Percentiles rank a stretch among this genome's conserved stretches.
These are phyloP conservation scores for Pythium volutum DNA, from an alignment of 352 stramenopile genomes.

Conservation along the genomic window DNA sequence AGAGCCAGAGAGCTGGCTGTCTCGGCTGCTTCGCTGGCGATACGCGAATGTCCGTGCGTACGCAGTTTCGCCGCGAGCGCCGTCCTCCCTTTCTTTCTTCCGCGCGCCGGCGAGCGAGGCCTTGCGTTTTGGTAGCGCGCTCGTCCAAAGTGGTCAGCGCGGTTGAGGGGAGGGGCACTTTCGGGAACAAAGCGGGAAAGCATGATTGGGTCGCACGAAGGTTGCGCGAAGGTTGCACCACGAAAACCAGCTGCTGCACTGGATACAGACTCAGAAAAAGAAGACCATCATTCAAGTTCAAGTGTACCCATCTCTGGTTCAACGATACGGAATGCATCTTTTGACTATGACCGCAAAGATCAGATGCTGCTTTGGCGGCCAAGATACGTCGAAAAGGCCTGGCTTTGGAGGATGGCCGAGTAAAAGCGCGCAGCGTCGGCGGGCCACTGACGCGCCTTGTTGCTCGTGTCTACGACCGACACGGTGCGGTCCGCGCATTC, in stretches of 20 bases:
- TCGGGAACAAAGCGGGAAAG: not conserved
- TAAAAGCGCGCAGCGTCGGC: slow-evolving; percentile 40
- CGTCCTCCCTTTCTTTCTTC: slow-evolving; percentile 12
- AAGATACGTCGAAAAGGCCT: slow-evolving; percentile 55
- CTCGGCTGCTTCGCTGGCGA: not conserved
- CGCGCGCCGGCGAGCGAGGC: not conserved
- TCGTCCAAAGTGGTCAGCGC: slow-evolving; percentile 27
- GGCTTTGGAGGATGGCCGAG: slow-evolving; percentile 46
- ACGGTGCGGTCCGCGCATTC: slow-evolving; percentile 34
- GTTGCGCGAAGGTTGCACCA: slow-evolving; percentile 18
- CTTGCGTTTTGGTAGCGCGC: slow-evolving; percentile 5
- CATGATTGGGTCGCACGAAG: slow-evolving; percentile 6
- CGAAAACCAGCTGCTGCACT: not conserved
- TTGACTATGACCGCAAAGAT: too few species aligned
- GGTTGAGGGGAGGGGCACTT: slow-evolving; percentile 1
- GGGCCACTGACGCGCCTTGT: slow-evolving; percentile 33
- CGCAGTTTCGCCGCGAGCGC: not conserved
- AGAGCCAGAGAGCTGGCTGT: not conserved
- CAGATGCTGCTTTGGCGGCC: slow-evolving; percentile 12
- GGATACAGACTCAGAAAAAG: slow-evolving; percentile 14
- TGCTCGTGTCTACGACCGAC: slow-evolving; percentile 49
- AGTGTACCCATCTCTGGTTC: slow-evolving; percentile 4
- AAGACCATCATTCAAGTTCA: slow-evolving; percentile 3
- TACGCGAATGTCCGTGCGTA: not conserved
- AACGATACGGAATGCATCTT: not conserved